Percentiles rank a stretch among this genome's conserved stretches.
These are phyloP conservation scores for Lactifluus hygrophoroides DNA, from an alignment of 768 basidiomycete genomes.

Conservation along the genomic window DNA sequence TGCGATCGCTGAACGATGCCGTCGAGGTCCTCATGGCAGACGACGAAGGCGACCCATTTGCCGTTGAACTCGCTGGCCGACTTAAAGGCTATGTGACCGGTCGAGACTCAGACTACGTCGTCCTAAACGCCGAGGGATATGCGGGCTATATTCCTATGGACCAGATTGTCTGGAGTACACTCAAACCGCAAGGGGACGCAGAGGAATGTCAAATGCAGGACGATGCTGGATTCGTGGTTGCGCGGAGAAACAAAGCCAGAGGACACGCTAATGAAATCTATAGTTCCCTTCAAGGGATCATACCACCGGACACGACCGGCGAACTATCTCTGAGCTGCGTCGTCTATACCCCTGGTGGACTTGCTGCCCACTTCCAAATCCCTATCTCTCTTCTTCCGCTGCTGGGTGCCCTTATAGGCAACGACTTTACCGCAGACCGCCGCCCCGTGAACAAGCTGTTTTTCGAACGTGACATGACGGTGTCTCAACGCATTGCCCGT, in stretches of 20 bases:
- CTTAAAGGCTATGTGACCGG: slow-evolving; percentile 68
- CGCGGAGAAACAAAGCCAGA: slow-evolving; percentile 44
- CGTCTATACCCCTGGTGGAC: slow-evolving; percentile 49
- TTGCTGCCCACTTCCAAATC: slow-evolving; percentile 59
- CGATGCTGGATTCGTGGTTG: slow-evolving; percentile 51
- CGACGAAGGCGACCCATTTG: slow-evolving; percentile 74
- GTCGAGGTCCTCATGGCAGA: slow-evolving; percentile 65
- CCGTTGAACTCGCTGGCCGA: slow-evolving; percentile 74
- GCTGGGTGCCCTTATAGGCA: slow-evolving; percentile 70
- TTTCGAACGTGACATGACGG: slow-evolving; percentile 52
- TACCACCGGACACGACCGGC: slow-evolving; percentile 40
- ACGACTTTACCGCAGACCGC: slow-evolving; percentile 56
- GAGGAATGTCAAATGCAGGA: slow-evolving; percentile 27
- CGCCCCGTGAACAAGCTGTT: slow-evolving; percentile 46
- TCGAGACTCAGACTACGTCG: slow-evolving; percentile 76
- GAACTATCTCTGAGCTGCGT: slow-evolving; percentile 45
- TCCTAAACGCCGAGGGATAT: slow-evolving; percentile 70
- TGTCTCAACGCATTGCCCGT: slow-evolving; percentile 56
- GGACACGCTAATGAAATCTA: slow-evolving; percentile 29
- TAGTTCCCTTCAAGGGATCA: slow-evolving; percentile 28
- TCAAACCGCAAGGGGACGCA: slow-evolving; percentile 24
- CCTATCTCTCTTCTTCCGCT: slow-evolving; percentile 68
- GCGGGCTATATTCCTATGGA: slow-evolving; percentile 68
- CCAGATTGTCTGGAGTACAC: slow-evolving; percentile 58
- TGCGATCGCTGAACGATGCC: slow-evolving; percentile 30